These are phyloP conservation scores for Pneumocystis canis DNA, from an alignment of 1,139 yeast species.

Conservation along the genomic window DNA sequence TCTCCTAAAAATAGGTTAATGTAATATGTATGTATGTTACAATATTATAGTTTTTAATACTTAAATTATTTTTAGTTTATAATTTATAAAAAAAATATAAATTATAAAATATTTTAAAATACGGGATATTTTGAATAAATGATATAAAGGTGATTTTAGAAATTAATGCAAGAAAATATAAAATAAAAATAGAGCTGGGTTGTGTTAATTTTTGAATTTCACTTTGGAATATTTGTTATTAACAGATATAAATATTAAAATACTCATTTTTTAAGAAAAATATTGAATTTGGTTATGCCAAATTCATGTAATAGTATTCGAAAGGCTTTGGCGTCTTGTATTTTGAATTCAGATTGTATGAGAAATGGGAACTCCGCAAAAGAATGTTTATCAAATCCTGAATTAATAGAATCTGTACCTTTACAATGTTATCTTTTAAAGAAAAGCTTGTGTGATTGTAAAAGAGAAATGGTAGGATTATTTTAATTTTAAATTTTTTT, in stretches of 20 bases:
- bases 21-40: too few relatives aligned
- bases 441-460: slow-evolving; percentile 7
- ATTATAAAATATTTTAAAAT: too few relatives aligned
- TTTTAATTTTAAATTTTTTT: background rate
- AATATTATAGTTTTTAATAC: too few relatives aligned
- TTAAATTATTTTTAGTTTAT: too few relatives aligned
- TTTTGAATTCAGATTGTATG: slow-evolving; percentile 11
- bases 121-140: too few relatives aligned
- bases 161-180: background rate
- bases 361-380: slow-evolving; percentile 59
- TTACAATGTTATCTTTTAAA: slow-evolving; percentile 48
- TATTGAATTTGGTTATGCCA: background rate
- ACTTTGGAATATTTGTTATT: too few relatives aligned
- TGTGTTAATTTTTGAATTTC: too few relatives aligned
- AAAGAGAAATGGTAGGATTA: slow-evolving; percentile 32
- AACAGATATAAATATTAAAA: background rate
- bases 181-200: too few relatives aligned
- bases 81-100: too few relatives aligned
- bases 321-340: slow-evolving; percentile 9
- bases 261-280: background rate
- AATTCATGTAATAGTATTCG: slow-evolving; percentile 6
- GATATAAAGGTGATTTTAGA: background rate
- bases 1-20: too few relatives aligned
- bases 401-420: slow-evolving; percentile 60
- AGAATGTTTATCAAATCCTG: slow-evolving; percentile 71